These are phyloP conservation scores for Diaporthe sp. DNA, from an alignment of 2,329 filamentous ascomycete genomes.

Conservation along the genomic window DNA sequence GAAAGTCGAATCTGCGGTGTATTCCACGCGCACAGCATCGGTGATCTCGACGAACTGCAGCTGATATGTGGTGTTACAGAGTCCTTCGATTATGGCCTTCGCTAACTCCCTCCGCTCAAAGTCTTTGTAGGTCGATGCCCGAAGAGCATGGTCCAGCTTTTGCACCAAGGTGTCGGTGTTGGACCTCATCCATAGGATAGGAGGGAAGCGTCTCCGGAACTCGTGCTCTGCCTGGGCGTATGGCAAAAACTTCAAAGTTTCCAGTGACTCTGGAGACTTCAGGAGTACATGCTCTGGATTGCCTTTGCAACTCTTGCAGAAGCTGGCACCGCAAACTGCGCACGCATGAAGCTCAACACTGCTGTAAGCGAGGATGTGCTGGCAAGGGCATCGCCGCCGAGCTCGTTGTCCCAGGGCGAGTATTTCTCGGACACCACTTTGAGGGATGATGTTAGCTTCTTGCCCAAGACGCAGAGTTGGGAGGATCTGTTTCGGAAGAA, in stretches of 20 bases:
- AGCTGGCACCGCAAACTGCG: slow-evolving; percentile 49
- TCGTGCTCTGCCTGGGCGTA: slow-evolving; percentile 27
- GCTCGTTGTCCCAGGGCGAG: slow-evolving; percentile 37
- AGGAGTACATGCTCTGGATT: slow-evolving; percentile 53
- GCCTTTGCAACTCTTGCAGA: slow-evolving; percentile 53
- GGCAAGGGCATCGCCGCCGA: slow-evolving; percentile 53
- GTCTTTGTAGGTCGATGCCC: background rate
- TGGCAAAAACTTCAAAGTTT: slow-evolving; percentile 23
- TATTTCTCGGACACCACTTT: slow-evolving; percentile 25
- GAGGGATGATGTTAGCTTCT: background rate
- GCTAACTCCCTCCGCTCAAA: background rate
- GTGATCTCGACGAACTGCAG: slow-evolving; percentile 34
- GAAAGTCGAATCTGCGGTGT: slow-evolving; percentile 31
- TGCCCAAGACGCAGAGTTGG: too few species aligned
- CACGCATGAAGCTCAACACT: slow-evolving; percentile 44
- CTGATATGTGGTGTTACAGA: slow-evolving; percentile 34
- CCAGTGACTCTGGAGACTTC: slow-evolving; percentile 2
- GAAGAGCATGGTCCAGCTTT: background rate
- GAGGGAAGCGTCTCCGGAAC: slow-evolving; percentile 33
- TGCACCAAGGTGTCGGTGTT: background rate
- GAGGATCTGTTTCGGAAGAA: too few species aligned
- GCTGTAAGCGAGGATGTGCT: slow-evolving; percentile 43
- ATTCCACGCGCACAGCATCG: slow-evolving; percentile 36
- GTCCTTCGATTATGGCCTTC: slow-evolving; percentile 23
- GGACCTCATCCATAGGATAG: slow-evolving; percentile 28